Evolutionary conservation across 768 basidiomycete species (phyloP), one percentile per base, ranked within the genome.

Genomic region (Cyathus striatus): DNA sequence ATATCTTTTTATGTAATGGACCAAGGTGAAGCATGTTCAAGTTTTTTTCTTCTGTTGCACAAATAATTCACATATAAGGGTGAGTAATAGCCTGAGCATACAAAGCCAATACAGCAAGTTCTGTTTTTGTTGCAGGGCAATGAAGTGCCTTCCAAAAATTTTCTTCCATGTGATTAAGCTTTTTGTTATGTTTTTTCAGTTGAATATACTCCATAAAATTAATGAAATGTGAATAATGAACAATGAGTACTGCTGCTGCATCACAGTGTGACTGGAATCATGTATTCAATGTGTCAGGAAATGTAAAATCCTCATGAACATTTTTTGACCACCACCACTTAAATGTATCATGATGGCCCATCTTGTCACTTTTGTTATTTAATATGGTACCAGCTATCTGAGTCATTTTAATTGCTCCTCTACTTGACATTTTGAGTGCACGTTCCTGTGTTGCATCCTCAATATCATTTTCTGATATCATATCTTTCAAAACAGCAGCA

Each of bases 281-380:
- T 17, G 48, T 59, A 25, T 59, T 61, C 21, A 47, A 55, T 18
- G 53, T 55, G 38, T 59, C 51, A 18, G 55, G 59, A 49, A 57
- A 58, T 26, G 47, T 50, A 20, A 59, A 54, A 22, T 26, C 36
- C 14, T 12, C 42, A 23, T 43, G 42, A 18, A 48, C 18, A 27
- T 52, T 23, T 16, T 42, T 34, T n/a, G 21, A 12, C 47, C 44
- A 54, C 44, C 48, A 57, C 24, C 21, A 38, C 2, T 43, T 23
- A 43, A 55, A 51, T 2, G 38, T 18, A 48, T 63, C 58, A 44
- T 60, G 56, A 39, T 61, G 53, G 17, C 65, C 68, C 25, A 61
- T 61, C 45, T 65, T 68, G 36, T 66, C 57, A 43, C 61, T 53
- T 46, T 65, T 66, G 47, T 69, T 38, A 36, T 60, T 55, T 30